Evolutionary conservation across 257 asterid species (phyloP).

Genomic region (Cordia subcordata): DNA sequence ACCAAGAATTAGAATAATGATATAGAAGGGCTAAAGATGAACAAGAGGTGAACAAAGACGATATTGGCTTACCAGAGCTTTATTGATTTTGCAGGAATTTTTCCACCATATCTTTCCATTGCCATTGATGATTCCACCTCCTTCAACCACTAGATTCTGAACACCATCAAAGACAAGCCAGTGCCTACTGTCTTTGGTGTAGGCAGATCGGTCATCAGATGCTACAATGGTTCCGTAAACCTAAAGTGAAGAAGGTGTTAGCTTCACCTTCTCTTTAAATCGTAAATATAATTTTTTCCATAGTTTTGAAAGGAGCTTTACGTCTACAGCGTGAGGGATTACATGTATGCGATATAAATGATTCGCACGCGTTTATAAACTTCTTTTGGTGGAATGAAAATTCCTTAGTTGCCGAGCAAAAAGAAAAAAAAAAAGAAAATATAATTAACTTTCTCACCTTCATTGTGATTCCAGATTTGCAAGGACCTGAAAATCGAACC

Average conservation of each 20-base stretch:
- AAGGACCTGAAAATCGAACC: constrained; percentile 32
- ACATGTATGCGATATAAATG: too few relatives aligned
- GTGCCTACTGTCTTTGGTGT: constrained; percentile 37
- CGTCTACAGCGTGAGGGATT: too few relatives aligned
- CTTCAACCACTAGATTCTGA: constrained; percentile 45
- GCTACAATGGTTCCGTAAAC: constrained; percentile 56
- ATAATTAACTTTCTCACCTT: constrained; percentile 13
- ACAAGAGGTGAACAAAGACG: too few relatives aligned
- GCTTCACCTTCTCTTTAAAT: too few relatives aligned
- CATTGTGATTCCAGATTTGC: constrained; percentile 28
- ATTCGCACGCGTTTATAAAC: too few relatives aligned
- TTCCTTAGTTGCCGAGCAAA: too few relatives aligned
- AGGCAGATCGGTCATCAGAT: constrained; percentile 42
- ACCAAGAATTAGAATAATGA: too few relatives aligned
- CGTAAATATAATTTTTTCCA: too few relatives aligned
- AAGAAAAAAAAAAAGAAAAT: neutral
- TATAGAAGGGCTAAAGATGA: neutral
- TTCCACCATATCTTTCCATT: constrained; percentile 86
- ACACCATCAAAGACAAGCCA: constrained; percentile 55
- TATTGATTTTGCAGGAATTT: constrained; percentile 69
- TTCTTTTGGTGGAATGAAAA: too few relatives aligned
- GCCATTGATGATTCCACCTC: constrained; percentile 70
- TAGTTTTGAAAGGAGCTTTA: too few relatives aligned
- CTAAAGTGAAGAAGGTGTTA: too few relatives aligned
- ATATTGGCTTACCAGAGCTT: constrained; percentile 28